Evolutionary conservation across 192 early-diverging fungal species (phyloP), one percentile per base, ranked within the genome.

Genomic region (Backusella australiensis): DNA sequence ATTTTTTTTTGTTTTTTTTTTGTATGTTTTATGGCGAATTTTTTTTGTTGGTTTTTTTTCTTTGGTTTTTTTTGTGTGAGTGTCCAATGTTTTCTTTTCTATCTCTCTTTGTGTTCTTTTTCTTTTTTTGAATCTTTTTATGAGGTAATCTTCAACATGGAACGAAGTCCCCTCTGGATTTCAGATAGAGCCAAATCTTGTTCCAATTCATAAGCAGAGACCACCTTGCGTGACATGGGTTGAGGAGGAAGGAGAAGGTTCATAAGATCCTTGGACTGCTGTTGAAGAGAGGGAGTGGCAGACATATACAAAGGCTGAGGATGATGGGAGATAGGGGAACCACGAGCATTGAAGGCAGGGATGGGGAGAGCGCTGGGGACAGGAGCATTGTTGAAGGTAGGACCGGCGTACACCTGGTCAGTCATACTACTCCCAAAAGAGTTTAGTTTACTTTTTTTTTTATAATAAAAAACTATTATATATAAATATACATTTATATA

Each of bases 331-430:
- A 71, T 71, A 49, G 70, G 70, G 42, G 70, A 71, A 71, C 70
- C 70, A 71, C 70, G 70, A 77, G 68, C 74, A 81, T 75, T 79
- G 77, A 85, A 85, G 53, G 86, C 77, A 44, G 88, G 88, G 63
- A 89, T 81, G n/a, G 88, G 88, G 49, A 89, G 69, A 9, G 84
- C 81, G 70, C 84, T 83, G 15, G 88, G 85, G 26, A 85, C 82
- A 76, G 88, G 88, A n/a, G 88, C 80, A 70, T 89, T 89, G 53
- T 86, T 84, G 77, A 89, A 89, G 29, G 84, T 85, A 26, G 88
- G 86, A 67, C 88, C 88, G 36, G 88, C 88, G 70, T 87, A 89
- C 46, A 86, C 77, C 34, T 75, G 74, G 38, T 71, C 70, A 71
- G 26, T 44, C 35, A 71, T 71, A 71, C 41, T 71, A 71, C 41